Percentiles rank a stretch among this genome's conserved stretches.
Evolutionary conservation across 169 alveolate species (phyloP).

Genomic region (Nephromyces sp.): DNA sequence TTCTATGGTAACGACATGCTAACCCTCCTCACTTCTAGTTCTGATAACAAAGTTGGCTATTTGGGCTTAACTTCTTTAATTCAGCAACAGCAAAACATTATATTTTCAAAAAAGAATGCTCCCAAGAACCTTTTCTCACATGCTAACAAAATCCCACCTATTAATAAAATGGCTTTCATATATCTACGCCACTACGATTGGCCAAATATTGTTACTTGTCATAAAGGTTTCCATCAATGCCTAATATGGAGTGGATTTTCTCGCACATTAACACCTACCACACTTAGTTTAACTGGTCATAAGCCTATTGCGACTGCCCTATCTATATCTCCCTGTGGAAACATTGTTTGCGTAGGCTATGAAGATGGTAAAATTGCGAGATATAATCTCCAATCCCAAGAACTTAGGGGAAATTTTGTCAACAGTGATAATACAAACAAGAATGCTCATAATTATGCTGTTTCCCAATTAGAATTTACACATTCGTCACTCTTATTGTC

Average conservation of each 20-base stretch:
- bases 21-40: background rate
- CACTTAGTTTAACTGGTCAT: too few relatives aligned
- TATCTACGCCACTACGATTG: slow-evolving; percentile 47
- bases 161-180: slow-evolving; percentile 28
- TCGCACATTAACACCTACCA: too few relatives aligned
- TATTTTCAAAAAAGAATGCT: background rate
- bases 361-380: slow-evolving; percentile 61
- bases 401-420: slow-evolving; percentile 34
- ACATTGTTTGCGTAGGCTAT: slow-evolving; percentile 74
- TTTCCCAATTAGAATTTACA: too few relatives aligned
- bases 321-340: slow-evolving; percentile 71
- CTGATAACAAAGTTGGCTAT: background rate
- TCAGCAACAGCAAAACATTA: background rate
- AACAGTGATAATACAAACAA: too few relatives aligned
- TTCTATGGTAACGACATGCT: slow-evolving; percentile 1
- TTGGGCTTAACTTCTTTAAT: background rate
- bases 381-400: slow-evolving; percentile 68
- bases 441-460: too few relatives aligned
- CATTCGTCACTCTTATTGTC: too few relatives aligned
- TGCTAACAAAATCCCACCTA: slow-evolving; percentile 17
- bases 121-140: background rate
- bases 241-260: slow-evolving; percentile 47
- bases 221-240: slow-evolving; percentile 36
- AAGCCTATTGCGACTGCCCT: too few relatives aligned
- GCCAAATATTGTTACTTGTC: slow-evolving; percentile 45